These are phyloP conservation scores for Aureobasidium zeae DNA, from an alignment of 2,329 filamentous ascomycete genomes.

Conservation along the genomic window DNA sequence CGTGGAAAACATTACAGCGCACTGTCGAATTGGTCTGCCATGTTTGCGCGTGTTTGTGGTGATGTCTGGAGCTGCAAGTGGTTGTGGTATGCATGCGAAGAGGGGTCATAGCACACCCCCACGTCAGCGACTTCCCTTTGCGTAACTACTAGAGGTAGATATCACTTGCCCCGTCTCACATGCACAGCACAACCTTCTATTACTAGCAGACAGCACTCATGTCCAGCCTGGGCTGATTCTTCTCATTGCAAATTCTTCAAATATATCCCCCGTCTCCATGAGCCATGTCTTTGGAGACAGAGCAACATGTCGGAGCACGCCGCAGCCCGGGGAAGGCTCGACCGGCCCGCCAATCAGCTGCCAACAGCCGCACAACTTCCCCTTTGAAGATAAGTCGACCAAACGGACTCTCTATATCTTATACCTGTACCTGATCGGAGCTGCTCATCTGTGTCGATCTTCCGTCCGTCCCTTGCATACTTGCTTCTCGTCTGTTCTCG, in stretches of 20 bases:
- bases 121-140: conserved; percentile 8
- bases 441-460: background rate
- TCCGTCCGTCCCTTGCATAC: background rate
- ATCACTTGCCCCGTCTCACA: too few species aligned
- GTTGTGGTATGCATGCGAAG: background rate
- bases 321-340: background rate
- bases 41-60: conserved; percentile 1
- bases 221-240: too few species aligned
- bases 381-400: conserved; percentile 10
- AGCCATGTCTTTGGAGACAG: background rate
- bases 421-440: background rate
- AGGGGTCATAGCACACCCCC: conserved; percentile 10
- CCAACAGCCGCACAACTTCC: background rate
- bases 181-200: too few species aligned
- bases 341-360: conserved; percentile 10
- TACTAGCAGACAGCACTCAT: too few species aligned
- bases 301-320: conserved; percentile 13
- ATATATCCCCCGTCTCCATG: too few species aligned
- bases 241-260: too few species aligned
- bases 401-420: background rate
- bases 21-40: conserved; percentile 19
- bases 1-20: too few species aligned
- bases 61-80: background rate
- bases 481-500: background rate
- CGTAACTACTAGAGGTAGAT: too few species aligned